Evolutionary conservation across 1,284 basidiomycete genomes (phyloP).

Genomic region (Leccinum fallax): DNA sequence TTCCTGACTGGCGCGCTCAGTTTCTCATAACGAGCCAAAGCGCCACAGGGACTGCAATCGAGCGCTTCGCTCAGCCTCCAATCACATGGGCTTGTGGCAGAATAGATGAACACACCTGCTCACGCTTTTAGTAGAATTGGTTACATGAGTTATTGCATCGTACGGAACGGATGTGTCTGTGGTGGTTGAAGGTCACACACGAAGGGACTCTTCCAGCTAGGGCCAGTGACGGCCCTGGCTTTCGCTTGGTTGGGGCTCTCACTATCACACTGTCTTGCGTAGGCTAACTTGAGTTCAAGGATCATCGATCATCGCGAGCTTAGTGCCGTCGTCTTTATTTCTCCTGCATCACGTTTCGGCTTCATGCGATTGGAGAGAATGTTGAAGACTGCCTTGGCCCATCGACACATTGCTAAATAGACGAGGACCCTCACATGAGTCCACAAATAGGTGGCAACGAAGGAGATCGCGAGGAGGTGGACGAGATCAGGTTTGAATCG

Average conservation of each 20-base stretch:
- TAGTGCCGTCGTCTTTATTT: neutral
- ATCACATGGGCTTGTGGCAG: neutral
- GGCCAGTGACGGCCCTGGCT: constrained; percentile 7
- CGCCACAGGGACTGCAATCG: neutral
- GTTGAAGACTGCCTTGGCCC: neutral
- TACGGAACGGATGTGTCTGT: neutral
- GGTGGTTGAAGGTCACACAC: neutral
- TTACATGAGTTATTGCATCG: neutral
- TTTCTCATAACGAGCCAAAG: neutral
- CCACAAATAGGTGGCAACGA: too few species aligned
- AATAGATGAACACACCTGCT: neutral
- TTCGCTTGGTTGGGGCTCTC: neutral
- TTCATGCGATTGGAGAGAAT: neutral
- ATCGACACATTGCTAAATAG: neutral
- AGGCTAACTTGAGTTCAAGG: neutral
- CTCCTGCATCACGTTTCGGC: neutral
- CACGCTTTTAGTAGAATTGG: neutral
- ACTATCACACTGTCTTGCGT: neutral
- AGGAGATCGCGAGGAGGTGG: too few species aligned
- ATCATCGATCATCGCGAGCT: neutral
- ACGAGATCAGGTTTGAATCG: neutral
- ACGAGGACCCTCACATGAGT: neutral
- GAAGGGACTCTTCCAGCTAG: constrained; percentile 1
- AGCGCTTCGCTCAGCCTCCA: neutral
- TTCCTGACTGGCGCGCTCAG: neutral